Evolutionary conservation across 2,329 filamentous ascomycete genomes (phyloP), one percentile per base, ranked within the genome.

Genomic region (Venturia pyrina): DNA sequence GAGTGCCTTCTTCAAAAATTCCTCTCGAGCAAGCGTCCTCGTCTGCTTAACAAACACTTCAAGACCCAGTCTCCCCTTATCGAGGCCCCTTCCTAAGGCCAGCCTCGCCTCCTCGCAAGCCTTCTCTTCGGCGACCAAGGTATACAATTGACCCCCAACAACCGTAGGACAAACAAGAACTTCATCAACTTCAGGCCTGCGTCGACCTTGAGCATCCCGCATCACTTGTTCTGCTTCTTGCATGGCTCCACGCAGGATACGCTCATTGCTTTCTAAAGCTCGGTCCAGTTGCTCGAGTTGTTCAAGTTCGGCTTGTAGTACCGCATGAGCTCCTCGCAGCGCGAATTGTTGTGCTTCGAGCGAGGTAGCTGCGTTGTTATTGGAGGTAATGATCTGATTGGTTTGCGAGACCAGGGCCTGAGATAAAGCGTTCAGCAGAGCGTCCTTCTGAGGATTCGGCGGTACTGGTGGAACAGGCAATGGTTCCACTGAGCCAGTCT

Each of bases 361-460:
- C 0, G 92, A 89, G 0, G 87, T 82, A 43, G 96, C 82, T 24
- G 89, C 90, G 17, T 88, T 83, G 21, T 86, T 83, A 70, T 93
- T 93, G 72, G 95, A 89, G 34, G 83, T 77, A 60, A 89, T 83
- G 64, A 87, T 88, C 61, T 84, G 83, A 68, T 87, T 85, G 19
- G 93, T 87, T 68, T 90, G 87, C 48, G 84, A 79, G 65, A 87
- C 81, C 3, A 98, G 80, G 0, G 87, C 85, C 66, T 83, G 81
- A 44, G 88, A 91, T 40, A 98, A 83, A 57, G 92, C 89, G 64
- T 84, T 83, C 3, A 96, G 82, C 19, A 98, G 84, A 24, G 89
- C 88, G 75, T 98, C 92, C 74, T 96, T 97, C 77, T 98, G 91
- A 0, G 95, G 95, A 72, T 99, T 99, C 0, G 92, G 93, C 0